phyloP scores from a whole-genome alignment of 2,329 filamentous ascomycete species.

The Bipolaris zeicola region DNA sequence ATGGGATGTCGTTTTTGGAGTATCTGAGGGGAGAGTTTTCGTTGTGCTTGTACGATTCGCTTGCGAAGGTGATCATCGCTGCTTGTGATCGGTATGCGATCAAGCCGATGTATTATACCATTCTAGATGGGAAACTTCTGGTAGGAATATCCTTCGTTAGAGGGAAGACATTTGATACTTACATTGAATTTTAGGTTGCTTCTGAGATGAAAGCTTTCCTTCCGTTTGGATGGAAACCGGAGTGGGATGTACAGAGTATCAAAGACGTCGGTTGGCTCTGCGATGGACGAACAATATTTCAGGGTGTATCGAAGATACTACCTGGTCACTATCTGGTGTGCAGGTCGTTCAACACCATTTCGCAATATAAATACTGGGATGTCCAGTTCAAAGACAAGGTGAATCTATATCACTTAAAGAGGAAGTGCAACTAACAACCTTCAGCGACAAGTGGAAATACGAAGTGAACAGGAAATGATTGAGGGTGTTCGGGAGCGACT shows the following conservation, averaged over 20 bases:
- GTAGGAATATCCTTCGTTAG: slow-evolving; percentile 1
- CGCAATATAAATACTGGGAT: slow-evolving; percentile 60
- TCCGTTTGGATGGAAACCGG: slow-evolving; percentile 57
- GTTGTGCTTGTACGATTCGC: slow-evolving; percentile 58
- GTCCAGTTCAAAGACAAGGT: slow-evolving; percentile 60
- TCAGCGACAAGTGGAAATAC: slow-evolving; percentile 45
- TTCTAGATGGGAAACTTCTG: slow-evolving; percentile 50
- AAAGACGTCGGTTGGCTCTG: slow-evolving; percentile 52
- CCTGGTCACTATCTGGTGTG: slow-evolving; percentile 29
- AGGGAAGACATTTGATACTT: background rate
- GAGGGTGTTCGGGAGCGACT: slow-evolving; percentile 56
- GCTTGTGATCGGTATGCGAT: slow-evolving; percentile 63
- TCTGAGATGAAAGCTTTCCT: slow-evolving; percentile 61
- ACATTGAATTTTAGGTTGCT: slow-evolving; percentile 12
- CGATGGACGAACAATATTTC: slow-evolving; percentile 58
- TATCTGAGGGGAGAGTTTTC: slow-evolving; percentile 62
- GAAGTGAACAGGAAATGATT: slow-evolving; percentile 59
- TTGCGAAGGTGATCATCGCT: slow-evolving; percentile 50
- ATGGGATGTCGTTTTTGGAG: slow-evolving; percentile 53
- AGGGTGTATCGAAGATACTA: slow-evolving; percentile 51
- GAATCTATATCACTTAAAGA: background rate
- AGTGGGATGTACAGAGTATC: slow-evolving; percentile 60
- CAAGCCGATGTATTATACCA: slow-evolving; percentile 62
- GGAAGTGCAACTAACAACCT: background rate
- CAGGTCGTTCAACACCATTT: slow-evolving; percentile 46